Base-by-base conservation (phyloP, 140 eudicot species). In the Stevia rebaudiana region DNA sequence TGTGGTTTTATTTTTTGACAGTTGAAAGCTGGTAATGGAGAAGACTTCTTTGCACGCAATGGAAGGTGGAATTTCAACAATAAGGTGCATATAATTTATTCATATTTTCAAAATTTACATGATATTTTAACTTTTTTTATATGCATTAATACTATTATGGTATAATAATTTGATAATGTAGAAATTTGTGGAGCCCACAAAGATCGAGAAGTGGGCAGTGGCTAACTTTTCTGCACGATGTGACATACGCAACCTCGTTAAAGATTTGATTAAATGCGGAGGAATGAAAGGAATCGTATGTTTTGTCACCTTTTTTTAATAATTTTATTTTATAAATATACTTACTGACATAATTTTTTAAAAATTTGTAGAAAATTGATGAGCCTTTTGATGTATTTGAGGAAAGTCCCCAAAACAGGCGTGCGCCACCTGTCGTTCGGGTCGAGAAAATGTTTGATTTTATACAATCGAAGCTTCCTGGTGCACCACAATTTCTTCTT, bases 181-280 rank as follows among this genome's bases (percentile, higher is more conserved):
- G 95, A 79, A 69, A 81, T 70, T 79, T 36, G 81, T 65, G 17
- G 81, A 85, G 6, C 81, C 97, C 10, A 54, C 80, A 9, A 85
- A 72, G 71, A 47, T 89, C 1, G 81, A 81, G 25, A 65, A 67
- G n/a, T 89, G 97, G 97, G 92, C 92, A 3, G 81, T 89, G 13
- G 97, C 69, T 19, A 89, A 86, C 77, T 89, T 89, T 37, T 89
- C 97, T 37, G 95, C 95, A 2, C 84, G 89, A 12, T 89, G 97
- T 51, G 92, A 89, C 31, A 55, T 70, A 0, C 73, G 76, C 15
- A 30, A 44, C 40, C 83, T 89, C 47, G 65, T 73, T 5, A 48
- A 64, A 25, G 92, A 85, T 67, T 46, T 89, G 77, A 76, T 61
- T 7, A 86, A 72, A 71, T 66, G 66, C 51, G 91, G 84, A 9